Percentiles rank a stretch among this genome's conserved stretches.
Conservation (phyloP, 2,329 filamentous ascomycete genomes). For the Fusarium nisikadoi region DNA sequence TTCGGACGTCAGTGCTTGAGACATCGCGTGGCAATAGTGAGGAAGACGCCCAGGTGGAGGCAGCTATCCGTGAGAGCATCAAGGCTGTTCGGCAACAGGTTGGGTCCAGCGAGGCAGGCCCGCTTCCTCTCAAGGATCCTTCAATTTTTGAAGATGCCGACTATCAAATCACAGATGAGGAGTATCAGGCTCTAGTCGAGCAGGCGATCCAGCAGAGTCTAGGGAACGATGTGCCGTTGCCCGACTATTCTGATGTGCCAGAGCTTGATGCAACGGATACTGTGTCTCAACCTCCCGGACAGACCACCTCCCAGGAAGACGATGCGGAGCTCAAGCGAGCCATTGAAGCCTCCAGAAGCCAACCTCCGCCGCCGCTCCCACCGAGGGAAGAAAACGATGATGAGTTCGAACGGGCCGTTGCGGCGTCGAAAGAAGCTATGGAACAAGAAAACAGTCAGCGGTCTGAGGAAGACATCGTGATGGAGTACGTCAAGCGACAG, state of each 20-base stretch:
- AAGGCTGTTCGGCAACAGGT: slow-evolving; percentile 58
- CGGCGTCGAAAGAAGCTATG: slow-evolving; percentile 53
- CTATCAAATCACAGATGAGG: slow-evolving; percentile 64
- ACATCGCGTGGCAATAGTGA: slow-evolving; percentile 75
- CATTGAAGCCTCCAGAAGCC: slow-evolving; percentile 54
- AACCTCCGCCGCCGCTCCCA: slow-evolving; percentile 30
- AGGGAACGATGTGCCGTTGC: slow-evolving; percentile 21
- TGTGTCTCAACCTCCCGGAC: not conserved
- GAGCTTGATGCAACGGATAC: slow-evolving; percentile 26
- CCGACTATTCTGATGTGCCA: slow-evolving; percentile 32
- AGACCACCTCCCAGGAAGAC: slow-evolving; percentile 34
- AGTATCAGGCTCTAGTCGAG: slow-evolving; percentile 67
- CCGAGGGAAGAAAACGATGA: slow-evolving; percentile 40
- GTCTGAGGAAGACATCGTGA: slow-evolving; percentile 75
- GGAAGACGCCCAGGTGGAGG: slow-evolving; percentile 78
- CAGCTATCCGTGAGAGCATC: slow-evolving; percentile 78
- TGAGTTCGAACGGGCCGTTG: slow-evolving; percentile 54
- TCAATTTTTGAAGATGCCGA: slow-evolving; percentile 54
- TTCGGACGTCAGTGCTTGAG: slow-evolving; percentile 73
- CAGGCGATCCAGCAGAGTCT: slow-evolving; percentile 66
- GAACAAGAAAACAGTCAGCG: slow-evolving; percentile 54
- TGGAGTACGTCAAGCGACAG: slow-evolving; percentile 81
- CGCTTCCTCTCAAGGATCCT: slow-evolving; percentile 42
- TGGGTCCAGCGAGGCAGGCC: slow-evolving; percentile 42
- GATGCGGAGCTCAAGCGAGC: slow-evolving; percentile 54